phyloP scores from a whole-genome alignment of 805 yeast species.

The Nakazawaea ambrosiae region DNA sequence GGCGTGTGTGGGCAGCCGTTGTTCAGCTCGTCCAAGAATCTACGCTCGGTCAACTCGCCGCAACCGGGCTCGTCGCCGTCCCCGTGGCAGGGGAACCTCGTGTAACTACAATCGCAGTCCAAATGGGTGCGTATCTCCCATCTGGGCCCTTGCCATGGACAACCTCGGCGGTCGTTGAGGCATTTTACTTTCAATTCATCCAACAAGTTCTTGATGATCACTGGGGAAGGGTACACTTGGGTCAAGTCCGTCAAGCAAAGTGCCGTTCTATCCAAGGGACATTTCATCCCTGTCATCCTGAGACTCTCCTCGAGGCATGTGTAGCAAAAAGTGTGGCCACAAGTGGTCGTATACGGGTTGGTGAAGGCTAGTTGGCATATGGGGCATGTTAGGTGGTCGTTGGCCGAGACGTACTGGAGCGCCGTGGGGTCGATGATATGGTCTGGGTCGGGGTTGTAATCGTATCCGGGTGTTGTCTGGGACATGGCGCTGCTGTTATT shows the following conservation, averaged over 20 bases:
- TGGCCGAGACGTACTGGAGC: constrained; percentile 17
- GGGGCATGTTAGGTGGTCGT: constrained; percentile 41
- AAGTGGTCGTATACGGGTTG: constrained; percentile 52
- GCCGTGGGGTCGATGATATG: constrained; percentile 19
- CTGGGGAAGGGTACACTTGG: constrained; percentile 45
- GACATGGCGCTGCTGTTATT: background rate
- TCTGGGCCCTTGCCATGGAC: constrained; percentile 48
- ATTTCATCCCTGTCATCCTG: constrained; percentile 29
- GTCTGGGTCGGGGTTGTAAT: background rate
- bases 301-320: constrained; percentile 44
- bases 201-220: constrained; percentile 48
- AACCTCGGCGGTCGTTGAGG: constrained; percentile 44
- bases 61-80: constrained; percentile 10
- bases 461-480: background rate
- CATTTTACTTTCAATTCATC: constrained; percentile 57
- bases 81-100: constrained; percentile 28
- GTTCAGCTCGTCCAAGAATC: constrained; percentile 11
- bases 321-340: constrained; percentile 66
- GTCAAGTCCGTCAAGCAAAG: constrained; percentile 21
- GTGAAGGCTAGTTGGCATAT: constrained; percentile 63
- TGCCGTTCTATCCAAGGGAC: constrained; percentile 58
- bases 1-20: constrained; percentile 34
- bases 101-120: constrained; percentile 29
- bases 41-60: constrained; percentile 13
- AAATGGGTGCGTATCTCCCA: constrained; percentile 53